phyloP scores from a whole-genome alignment of 257 asterid species.

The Ballota nigra region DNA sequence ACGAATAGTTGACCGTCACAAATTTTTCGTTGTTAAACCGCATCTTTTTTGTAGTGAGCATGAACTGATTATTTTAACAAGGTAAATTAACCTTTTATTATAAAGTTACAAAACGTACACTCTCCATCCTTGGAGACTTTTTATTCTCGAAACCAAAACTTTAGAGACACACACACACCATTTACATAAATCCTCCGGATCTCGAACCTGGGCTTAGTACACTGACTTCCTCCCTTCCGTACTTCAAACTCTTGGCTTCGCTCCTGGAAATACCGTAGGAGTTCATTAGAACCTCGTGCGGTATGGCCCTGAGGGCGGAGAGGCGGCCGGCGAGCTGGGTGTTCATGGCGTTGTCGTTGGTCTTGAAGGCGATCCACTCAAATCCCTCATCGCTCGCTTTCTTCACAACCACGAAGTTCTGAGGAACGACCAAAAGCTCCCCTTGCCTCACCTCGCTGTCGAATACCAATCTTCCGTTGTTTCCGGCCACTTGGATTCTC shows the following conservation, averaged over 20 bases:
- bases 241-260: slow-evolving; percentile 53
- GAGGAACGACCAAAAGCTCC: slow-evolving; percentile 57
- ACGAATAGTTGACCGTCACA: too few species aligned
- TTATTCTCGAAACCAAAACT: slow-evolving; percentile 19
- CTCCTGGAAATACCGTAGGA: slow-evolving; percentile 47
- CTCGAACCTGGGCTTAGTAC: slow-evolving; percentile 32
- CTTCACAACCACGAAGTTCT: slow-evolving; percentile 50
- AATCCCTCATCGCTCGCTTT: slow-evolving; percentile 55
- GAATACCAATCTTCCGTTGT: slow-evolving; percentile 41
- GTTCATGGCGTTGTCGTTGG: slow-evolving; percentile 54
- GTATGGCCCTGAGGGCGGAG: slow-evolving; percentile 55
- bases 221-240: slow-evolving; percentile 44
- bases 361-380: slow-evolving; percentile 61
- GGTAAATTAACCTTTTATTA: too few species aligned
- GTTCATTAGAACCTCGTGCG: slow-evolving; percentile 52
- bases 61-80: too few species aligned
- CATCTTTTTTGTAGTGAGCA: too few species aligned
- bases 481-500: slow-evolving; percentile 55
- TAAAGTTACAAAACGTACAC: too few species aligned
- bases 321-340: slow-evolving; percentile 52
- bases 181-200: not conserved
- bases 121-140: not conserved
- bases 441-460: slow-evolving; percentile 47
- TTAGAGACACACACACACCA: not conserved
- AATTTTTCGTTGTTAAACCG: too few species aligned